Evolutionary conservation across 352 stramenopile genomes (phyloP), one percentile per base, ranked within the genome.

Genomic region (Plasmopara halstedii): DNA sequence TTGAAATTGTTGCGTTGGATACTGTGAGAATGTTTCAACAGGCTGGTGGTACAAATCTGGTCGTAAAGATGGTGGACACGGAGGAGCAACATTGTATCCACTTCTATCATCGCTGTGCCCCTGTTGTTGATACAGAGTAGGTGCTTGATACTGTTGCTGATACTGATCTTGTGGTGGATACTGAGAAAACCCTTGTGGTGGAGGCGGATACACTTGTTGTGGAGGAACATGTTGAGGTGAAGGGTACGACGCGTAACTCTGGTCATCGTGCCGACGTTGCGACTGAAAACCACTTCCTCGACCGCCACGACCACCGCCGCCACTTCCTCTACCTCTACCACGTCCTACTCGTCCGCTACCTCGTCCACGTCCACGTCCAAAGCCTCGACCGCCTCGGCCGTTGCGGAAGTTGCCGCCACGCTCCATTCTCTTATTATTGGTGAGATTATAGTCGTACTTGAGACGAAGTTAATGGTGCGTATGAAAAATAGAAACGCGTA

Each of bases 261-360:
- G 46, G 31, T 57, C 49, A 11, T 56, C 33, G 4, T 50, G 38
- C 7, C 22, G 38, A 10, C 27, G 37, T 21, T 43, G 38, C 23
- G 19, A 22, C 23, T 34, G 29, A 4, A 55, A 53, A 17, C 44
- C 27, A 21, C 63, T 21, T 18, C 42, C 21, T 17, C 55, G 31
- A 14, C 44, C 42, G 9, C 56, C 50, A 27, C 57, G 43, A 0
- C 71, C 62, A 6, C 66, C 21, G 6, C 66, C 21, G 6, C 59
- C 57, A 0, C 66, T 36, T 62, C 70, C 62, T 14, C 64, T 40
- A 50, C 67, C 60, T 45, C 64, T 29, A 10, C 63, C 60, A 42
- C 62, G n/a, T 38, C 64, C 40, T 55, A 60, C 15, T 19, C 34
- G 19, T 19, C 41, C 26, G 35, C 42, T 23, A 32, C 42, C 22